Base-by-base conservation (phyloP, 805 yeast species). In the Yarrowia bubula region DNA sequence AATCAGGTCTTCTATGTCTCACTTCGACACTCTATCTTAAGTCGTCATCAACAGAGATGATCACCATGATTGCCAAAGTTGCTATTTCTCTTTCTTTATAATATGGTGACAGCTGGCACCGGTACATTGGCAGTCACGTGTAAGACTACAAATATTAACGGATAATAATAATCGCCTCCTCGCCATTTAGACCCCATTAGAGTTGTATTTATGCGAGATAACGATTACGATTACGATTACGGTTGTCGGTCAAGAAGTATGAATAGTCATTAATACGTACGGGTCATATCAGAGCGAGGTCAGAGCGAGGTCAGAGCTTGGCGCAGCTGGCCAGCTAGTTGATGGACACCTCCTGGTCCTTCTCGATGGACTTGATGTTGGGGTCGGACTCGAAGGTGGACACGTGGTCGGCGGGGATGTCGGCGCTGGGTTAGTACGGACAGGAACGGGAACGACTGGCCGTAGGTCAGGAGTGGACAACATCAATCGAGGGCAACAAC, bases 381-480 rank as follows among this genome's bases (percentile, higher is more conserved):
- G 60, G 48, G 48, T 61, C 57, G 22, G 62, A 8, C 47, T 61
- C 67, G 9, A 53, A 22, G 37, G 65, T 62, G 63, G 67, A 65
- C 8, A 50, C 67, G 18, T 46, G 65, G 48, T 65, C 53, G 50
- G 48, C 28, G 28, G 51, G 65, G 37, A 39, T 57, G 39, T 38
- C 64, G 44, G 64, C 48, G 28, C 63, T 64, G 35, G 41, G 64
- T 60, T 44, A 46, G 44, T 33, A 31, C 4, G 35, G 2, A 14
- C 0, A 6, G 28, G 44, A 17, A 14, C 8, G 17, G 28, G 5
- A 22, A 5, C 28, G 28, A 22, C 28, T 22, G 28, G 28, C 28
- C 28, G 28, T 22, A 22, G 28, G 28, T 22, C 28, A 22, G 28
- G 28, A 22, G 28, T 5, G 28, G 28, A 22, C 28, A 22, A 22